Evolutionary conservation across 495 filamentous ascomycete species (phyloP).

Genomic region (Cercophora sp.): DNA sequence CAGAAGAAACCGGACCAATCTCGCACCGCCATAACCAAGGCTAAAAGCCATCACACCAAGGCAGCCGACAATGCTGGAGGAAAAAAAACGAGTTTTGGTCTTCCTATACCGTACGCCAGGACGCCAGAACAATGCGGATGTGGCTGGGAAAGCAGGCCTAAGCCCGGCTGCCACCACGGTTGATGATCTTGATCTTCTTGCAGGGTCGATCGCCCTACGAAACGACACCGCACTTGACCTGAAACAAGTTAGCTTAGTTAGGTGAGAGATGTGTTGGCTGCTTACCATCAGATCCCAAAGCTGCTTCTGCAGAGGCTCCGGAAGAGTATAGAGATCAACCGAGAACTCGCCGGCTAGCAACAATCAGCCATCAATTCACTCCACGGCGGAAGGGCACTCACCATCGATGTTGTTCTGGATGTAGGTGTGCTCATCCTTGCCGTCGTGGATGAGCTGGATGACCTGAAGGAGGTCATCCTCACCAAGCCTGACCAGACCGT

Average conservation of each 20-base stretch:
- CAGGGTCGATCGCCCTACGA: constrained; percentile 5
- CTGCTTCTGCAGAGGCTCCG: constrained; percentile 76
- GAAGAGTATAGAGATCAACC: constrained; percentile 93
- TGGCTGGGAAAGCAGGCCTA: neutral
- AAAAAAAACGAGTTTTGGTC: constrained; percentile 9
- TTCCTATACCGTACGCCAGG: constrained; percentile 16
- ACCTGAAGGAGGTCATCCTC: constrained; percentile 77
- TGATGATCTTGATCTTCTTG: neutral
- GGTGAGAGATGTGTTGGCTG: neutral
- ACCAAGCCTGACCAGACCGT: constrained; percentile 46
- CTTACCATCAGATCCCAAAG: constrained; percentile 79
- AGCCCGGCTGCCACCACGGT: neutral
- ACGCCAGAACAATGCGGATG: constrained; percentile 17
- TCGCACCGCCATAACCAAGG: too few relatives aligned
- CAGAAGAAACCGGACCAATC: too few relatives aligned
- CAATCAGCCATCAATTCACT: constrained; percentile 16
- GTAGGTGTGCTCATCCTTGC: constrained; percentile 87
- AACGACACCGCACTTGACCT: constrained; percentile 27
- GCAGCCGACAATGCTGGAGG: neutral
- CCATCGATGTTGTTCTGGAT: constrained; percentile 95
- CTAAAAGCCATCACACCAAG: too few relatives aligned
- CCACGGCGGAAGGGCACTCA: constrained; percentile 41
- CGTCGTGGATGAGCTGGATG: constrained; percentile 96
- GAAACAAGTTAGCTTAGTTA: too few relatives aligned
- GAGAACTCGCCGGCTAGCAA: constrained; percentile 91